A percentile compares a stretch with the other conserved stretches of the same genome.
phyloP scores from a whole-genome alignment of 1,284 basidiomycete genomes.

The Takashimella tepidaria region DNA sequence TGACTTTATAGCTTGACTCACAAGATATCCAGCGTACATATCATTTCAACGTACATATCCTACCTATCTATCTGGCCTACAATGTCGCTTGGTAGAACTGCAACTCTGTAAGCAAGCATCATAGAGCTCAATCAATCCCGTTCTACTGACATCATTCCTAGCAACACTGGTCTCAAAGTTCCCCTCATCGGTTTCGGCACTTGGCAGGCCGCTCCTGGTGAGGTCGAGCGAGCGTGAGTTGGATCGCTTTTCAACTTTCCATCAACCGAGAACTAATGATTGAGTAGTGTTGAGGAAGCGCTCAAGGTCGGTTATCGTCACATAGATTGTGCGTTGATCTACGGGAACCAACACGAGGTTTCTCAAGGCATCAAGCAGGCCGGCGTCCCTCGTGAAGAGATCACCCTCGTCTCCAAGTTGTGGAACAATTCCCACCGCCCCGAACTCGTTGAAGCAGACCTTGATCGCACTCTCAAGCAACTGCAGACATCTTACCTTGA shows the following conservation, averaged over 20 bases:
- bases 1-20: too few species aligned
- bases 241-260: neutral
- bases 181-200: slow-evolving; percentile 77
- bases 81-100: slow-evolving; percentile 23
- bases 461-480: slow-evolving; percentile 66
- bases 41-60: too few species aligned
- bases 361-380: slow-evolving; percentile 63
- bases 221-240: slow-evolving; percentile 59
- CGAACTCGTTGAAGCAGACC: slow-evolving; percentile 62
- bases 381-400: slow-evolving; percentile 71
- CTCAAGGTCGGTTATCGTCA: slow-evolving; percentile 70
- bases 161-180: slow-evolving; percentile 44
- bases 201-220: slow-evolving; percentile 69
- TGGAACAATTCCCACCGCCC: slow-evolving; percentile 39
- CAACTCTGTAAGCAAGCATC: slow-evolving; percentile 22
- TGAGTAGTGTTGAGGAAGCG: slow-evolving; percentile 61
- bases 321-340: slow-evolving; percentile 70
- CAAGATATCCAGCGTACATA: too few species aligned
- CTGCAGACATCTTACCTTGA: slow-evolving; percentile 72
- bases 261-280: slow-evolving; percentile 13
- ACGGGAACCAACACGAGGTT: slow-evolving; percentile 68
- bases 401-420: slow-evolving; percentile 73
- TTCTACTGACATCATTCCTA: slow-evolving; percentile 1
- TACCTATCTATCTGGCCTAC: neutral
- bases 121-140: neutral